Base-by-base conservation (phyloP, 257 asterid species). In the Paraleonurus japonicus region DNA sequence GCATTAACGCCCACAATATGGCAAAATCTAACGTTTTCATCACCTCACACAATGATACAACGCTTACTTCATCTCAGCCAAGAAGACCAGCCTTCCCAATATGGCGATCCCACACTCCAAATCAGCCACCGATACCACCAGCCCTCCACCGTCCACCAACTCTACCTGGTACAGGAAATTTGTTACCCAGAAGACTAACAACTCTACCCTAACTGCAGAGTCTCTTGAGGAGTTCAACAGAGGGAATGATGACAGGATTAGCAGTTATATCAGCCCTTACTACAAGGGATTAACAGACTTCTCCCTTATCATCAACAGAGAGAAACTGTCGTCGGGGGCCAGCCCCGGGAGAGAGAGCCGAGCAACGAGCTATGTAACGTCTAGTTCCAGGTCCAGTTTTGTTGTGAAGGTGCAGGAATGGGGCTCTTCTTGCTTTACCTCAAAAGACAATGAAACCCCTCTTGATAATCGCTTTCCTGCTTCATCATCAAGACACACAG, bases 211-310 rank as follows among this genome's bases (percentile, higher is more conserved):
- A 22, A 85, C 85, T 0, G 82, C 35, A 57, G 82, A 77, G 78
- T 70, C 67, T 13, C 85, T 89, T 9, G 37, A 67, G 33, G 90
- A 85, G 73, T 87, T 85, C 79, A 81, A 89, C 43, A 78, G 79
- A 60, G 66, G 80, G 47, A 81, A 82, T 51, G 80, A 73, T 9
- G 51, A 77, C 19, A 82, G 69, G 62, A 32, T 54, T 27, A 78
- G 61, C 16, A 53, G 62, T 47, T 47, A 47, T 30, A 81, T 82
- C 74, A 90, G 95, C 79, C 92, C 96, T 64, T 90, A 87, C 57
- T 90, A 86, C 82, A 90, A 72, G 78, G 96, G 96, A 0, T 73
- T 89, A 55, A 86, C 88, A 2, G 87, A 89, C 72, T 84, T 73
- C 32, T 77, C 86, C 11, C 85, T 81, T 2, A 83, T 23, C 10